phyloP scores from a whole-genome alignment of 192 early-diverging fungal genomes.

The Entomortierella chlamydospora region DNA sequence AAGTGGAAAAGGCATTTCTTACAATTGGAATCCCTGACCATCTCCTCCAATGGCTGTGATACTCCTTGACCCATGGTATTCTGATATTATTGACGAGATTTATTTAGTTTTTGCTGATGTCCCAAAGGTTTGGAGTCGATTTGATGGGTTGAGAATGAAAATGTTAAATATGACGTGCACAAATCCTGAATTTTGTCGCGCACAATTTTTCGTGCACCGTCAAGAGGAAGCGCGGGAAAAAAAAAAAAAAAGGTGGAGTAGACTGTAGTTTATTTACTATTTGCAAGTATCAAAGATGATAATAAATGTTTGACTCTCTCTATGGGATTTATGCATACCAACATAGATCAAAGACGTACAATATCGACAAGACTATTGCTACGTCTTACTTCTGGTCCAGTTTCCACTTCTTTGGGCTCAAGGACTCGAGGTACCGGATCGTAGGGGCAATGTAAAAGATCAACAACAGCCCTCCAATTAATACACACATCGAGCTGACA shows the following conservation, averaged over 20 bases:
- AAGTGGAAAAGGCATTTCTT: constrained; percentile 31
- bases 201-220: too few relatives aligned
- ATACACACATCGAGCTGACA: constrained; percentile 77
- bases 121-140: background rate
- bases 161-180: background rate
- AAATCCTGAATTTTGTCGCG: too few relatives aligned
- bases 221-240: too few relatives aligned
- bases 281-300: too few relatives aligned
- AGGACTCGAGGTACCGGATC: constrained; percentile 65
- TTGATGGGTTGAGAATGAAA: background rate
- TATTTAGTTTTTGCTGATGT: background rate
- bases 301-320: too few relatives aligned
- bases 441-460: constrained; percentile 71
- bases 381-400: constrained; percentile 33
- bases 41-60: constrained; percentile 77
- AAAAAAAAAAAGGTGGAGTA: too few relatives aligned
- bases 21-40: constrained; percentile 85
- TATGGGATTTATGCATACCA: too few relatives aligned
- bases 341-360: too few relatives aligned
- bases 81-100: background rate
- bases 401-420: constrained; percentile 44
- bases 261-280: too few relatives aligned
- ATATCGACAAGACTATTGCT: too few relatives aligned
- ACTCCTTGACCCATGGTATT: constrained; percentile 71
- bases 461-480: constrained; percentile 73